Percentiles rank a stretch among this genome's conserved stretches.
phyloP scores from a whole-genome alignment of 2,329 filamentous ascomycete genomes.

The Aspergillus sergii region DNA sequence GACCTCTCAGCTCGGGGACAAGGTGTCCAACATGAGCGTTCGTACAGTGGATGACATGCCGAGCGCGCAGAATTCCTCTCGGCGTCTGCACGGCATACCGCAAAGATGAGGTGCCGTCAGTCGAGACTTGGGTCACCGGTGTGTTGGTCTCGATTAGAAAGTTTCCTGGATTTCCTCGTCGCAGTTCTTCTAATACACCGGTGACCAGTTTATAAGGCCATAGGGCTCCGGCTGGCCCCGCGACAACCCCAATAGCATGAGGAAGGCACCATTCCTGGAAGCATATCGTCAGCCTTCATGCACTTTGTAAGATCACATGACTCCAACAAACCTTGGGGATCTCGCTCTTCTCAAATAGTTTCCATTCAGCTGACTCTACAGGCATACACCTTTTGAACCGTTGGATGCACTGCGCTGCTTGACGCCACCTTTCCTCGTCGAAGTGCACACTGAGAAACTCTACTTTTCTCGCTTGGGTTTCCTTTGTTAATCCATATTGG shows the following conservation, averaged over 20 bases:
- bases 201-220: constrained; percentile 39
- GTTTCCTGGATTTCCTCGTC: constrained; percentile 36
- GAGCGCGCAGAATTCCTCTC: constrained; percentile 49
- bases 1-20: constrained; percentile 48
- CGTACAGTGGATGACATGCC: constrained; percentile 61
- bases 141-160: constrained; percentile 30
- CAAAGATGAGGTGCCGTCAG: not conserved
- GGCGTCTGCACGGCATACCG: constrained; percentile 49
- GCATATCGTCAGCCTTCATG: not conserved
- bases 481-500: constrained; percentile 23
- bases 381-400: constrained; percentile 32
- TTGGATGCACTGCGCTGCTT: constrained; percentile 20
- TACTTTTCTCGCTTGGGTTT: constrained; percentile 29
- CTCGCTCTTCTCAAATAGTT: constrained; percentile 21
- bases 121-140: constrained; percentile 16
- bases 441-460: constrained; percentile 33
- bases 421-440: constrained; percentile 26
- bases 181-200: constrained; percentile 22
- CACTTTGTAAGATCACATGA: not conserved
- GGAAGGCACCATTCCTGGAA: constrained; percentile 27
- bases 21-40: constrained; percentile 58
- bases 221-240: constrained; percentile 32
- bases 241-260: constrained; percentile 26
- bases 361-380: constrained; percentile 30
- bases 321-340: constrained; percentile 24